Base-by-base conservation (phyloP, 148 eudicot species). In the Nyssa sinensis region DNA sequence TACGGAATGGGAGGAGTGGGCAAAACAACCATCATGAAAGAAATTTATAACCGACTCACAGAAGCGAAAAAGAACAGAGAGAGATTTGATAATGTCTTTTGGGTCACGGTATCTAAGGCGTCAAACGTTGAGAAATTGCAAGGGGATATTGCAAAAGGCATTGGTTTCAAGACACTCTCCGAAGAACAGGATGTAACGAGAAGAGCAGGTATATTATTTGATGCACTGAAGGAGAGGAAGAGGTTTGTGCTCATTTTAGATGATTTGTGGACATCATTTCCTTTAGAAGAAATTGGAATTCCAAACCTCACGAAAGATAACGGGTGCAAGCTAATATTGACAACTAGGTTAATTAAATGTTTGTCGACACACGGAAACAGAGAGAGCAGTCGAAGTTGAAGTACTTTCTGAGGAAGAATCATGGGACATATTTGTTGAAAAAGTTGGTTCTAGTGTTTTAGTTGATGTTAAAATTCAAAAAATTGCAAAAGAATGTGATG, bases 201-300 rank as follows among this genome's bases (percentile, higher is more conserved):
- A 73, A 78, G 85, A 51, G 70, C 84, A 19, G 59, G 57, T 39
- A 66, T 47, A 17, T 35, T 82, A 60, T 37, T 70, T 35, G 66
- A 30, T 61, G 70, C 59, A 14, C 16, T 82, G 53, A 51, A 53
- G 49, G 66, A 71, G 34, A 78, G 35, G 47, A 67, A 73, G 34
- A 78, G 30, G 85, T 78, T 71, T 82, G 82, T 3, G 55, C 78
- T 73, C 71, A 74, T 74, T 82, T n/a, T n/a, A n/a, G n/a, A n/a
- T n/a, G n/a, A n/a, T n/a, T n/a, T n/a, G n/a, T n/a, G n/a, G n/a
- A n/a, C 78, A 31, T 65, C 77, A 39, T 82, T 82, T 16, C 62
- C 79, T 4, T 62, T 82, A 7, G 49, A 78, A 23, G 82, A 82
- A 67, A 78, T 82, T 61, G 85, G 85, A 51, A 82, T 82, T 75